Base-by-base conservation (phyloP, 208 protist genomes). In the Cochliopodium minus region DNA sequence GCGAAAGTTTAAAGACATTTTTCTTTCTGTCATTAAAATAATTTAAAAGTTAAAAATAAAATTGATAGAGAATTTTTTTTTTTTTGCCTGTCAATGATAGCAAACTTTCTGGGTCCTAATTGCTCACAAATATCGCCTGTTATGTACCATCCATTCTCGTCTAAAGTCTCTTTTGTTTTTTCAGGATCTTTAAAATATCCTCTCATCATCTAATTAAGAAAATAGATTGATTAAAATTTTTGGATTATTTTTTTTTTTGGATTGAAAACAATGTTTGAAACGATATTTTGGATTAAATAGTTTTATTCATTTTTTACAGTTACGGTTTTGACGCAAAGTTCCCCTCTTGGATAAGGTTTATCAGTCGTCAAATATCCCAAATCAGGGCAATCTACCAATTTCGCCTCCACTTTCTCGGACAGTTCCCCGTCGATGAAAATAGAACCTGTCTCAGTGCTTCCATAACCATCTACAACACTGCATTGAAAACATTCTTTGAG, bases 331-430 rank as follows among this genome's bases (percentile, higher is more conserved):
- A 82, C 26, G 48, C 57, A 71, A 20, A 85, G 43, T 57, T 85
- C 77, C 57, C 73, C 74, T 29, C 64, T 35, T 30, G 72, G 72
- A 56, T 34, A 47, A 23, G 59, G 59, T 35, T 42, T 54, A 9
- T 70, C 75, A 1, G 40, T 76, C 0, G 51, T 28, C 11, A 60
- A 72, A 49, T 88, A 84, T 20, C 73, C 67, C 67, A 82, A 79
- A 15, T 83, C 73, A 15, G 82, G 70, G 1, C 81, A 66, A 39
- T 79, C 70, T 1, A 71, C 59, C 0, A 87, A 58, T 66, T 82
- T 81, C 30, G 84, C 28, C 50, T 84, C 0, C 4, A 40, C 47
- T 11, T 10, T 10, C 1, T 40, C 25, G 20, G 36, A 7, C 6
- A 54, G 9, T 26, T 25, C 2, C 1, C 32, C 32, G 40, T 40